These are phyloP conservation scores for Arthrobotrys sphaeroides DNA, from an alignment of 2,329 filamentous ascomycete species.

Conservation along the genomic window DNA sequence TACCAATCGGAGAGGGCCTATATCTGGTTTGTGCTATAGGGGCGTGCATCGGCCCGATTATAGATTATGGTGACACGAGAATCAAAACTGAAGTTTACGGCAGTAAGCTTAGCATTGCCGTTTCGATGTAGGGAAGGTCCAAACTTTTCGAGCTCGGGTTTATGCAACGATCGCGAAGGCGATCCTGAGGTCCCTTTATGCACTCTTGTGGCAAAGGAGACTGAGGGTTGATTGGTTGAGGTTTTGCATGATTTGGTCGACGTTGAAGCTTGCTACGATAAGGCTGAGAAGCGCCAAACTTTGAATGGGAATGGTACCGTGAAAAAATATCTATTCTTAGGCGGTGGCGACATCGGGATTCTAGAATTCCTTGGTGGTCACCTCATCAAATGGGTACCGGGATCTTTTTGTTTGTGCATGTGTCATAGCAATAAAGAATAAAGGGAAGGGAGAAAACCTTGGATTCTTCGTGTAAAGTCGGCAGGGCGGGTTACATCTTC, in stretches of 20 bases:
- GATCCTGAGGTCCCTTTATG: neutral
- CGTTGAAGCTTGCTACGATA: constrained; percentile 1
- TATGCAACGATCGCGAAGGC: constrained; percentile 12
- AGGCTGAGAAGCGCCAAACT: constrained; percentile 34
- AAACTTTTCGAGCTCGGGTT: neutral
- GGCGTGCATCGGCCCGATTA: constrained; percentile 7
- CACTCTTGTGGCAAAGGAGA: neutral
- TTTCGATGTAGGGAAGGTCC: constrained; percentile 25
- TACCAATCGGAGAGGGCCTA: constrained; percentile 45
- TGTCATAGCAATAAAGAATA: constrained; percentile 4
- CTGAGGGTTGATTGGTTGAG: neutral
- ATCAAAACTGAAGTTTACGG: neutral
- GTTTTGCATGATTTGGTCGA: neutral
- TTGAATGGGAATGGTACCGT: constrained; percentile 19
- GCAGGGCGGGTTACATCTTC: constrained; percentile 6
- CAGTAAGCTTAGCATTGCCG: constrained; percentile 36
- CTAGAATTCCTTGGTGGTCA: constrained; percentile 34
- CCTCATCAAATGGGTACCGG: too few species aligned
- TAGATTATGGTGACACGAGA: constrained; percentile 50
- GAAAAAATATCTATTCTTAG: constrained; percentile 31
- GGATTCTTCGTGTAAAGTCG: constrained; percentile 3
- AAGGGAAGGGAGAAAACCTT: constrained; percentile 6
- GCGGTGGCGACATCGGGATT: constrained; percentile 27
- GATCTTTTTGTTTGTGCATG: neutral
- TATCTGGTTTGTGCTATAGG: constrained; percentile 24